phyloP scores from a whole-genome alignment of 2,329 filamentous ascomycete species.

The Torrubiella hemipterigena region DNA sequence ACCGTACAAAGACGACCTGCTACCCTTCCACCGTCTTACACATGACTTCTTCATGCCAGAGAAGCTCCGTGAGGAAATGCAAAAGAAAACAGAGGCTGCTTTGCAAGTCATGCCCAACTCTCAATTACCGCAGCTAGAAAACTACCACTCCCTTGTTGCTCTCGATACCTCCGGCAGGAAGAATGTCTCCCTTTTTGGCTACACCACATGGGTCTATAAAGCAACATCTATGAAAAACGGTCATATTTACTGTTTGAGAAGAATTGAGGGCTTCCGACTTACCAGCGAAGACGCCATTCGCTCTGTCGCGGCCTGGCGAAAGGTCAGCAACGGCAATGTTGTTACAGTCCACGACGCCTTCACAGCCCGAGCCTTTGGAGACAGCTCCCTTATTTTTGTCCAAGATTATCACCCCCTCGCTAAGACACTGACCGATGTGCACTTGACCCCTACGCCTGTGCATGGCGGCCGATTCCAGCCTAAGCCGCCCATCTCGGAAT shows the following conservation, averaged over 20 bases:
- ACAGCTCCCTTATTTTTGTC: constrained; percentile 88
- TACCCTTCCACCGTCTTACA: constrained; percentile 73
- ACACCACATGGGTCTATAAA: constrained; percentile 91
- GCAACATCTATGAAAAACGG: constrained; percentile 82
- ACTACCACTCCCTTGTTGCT: constrained; percentile 86
- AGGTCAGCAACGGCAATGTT: constrained; percentile 67
- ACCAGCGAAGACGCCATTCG: constrained; percentile 84
- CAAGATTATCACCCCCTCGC: constrained; percentile 88
- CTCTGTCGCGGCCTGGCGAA: constrained; percentile 80
- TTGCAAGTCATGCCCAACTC: constrained; percentile 71
- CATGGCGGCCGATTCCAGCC: constrained; percentile 31
- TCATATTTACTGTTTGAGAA: constrained; percentile 72
- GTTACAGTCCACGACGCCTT: constrained; percentile 87
- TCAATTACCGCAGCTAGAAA: constrained; percentile 67
- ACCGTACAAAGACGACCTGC: constrained; percentile 67
- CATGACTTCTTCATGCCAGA: constrained; percentile 91
- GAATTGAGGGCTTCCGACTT: constrained; percentile 79
- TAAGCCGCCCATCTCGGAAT: constrained; percentile 49
- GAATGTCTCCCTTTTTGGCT: constrained; percentile 70
- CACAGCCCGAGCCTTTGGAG: constrained; percentile 83
- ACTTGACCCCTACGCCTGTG: constrained; percentile 38
- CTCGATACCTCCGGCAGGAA: constrained; percentile 74
- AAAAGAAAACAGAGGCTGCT: constrained; percentile 77
- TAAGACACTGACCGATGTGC: constrained; percentile 77
- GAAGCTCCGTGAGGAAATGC: constrained; percentile 73